Percentiles rank a stretch among this genome's conserved stretches.
These are phyloP conservation scores for Lumnitzera littorea DNA, from an alignment of 345 rosid species.

Conservation along the genomic window DNA sequence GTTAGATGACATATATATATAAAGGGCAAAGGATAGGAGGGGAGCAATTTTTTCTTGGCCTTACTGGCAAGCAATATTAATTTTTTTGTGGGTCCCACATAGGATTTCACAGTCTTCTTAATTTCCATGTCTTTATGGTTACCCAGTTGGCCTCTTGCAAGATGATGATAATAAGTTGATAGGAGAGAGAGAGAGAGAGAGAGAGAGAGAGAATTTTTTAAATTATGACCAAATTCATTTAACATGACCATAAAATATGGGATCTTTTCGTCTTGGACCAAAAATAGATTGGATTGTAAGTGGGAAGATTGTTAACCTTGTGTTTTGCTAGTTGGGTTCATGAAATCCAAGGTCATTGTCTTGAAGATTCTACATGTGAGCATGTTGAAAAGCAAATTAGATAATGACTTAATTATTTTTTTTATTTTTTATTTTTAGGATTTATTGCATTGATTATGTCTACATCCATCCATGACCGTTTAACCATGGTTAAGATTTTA, in stretches of 20 bases:
- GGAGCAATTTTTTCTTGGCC: slow-evolving; percentile 24
- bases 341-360: slow-evolving; percentile 40
- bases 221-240: slow-evolving; percentile 26
- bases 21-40: slow-evolving; percentile 5
- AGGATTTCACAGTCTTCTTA: slow-evolving; percentile 10
- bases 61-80: slow-evolving; percentile 56
- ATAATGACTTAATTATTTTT: background rate
- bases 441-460: background rate
- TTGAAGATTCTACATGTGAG: slow-evolving; percentile 60
- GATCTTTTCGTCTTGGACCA: background rate
- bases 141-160: slow-evolving; percentile 36
- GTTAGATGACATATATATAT: slow-evolving; percentile 14
- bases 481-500: too few relatives aligned
- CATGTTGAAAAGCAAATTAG: slow-evolving; percentile 22
- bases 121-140: slow-evolving; percentile 8
- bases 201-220: slow-evolving; percentile 10
- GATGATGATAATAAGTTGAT: slow-evolving; percentile 16
- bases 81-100: slow-evolving; percentile 38
- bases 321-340: slow-evolving; percentile 18
- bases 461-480: too few relatives aligned
- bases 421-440: background rate
- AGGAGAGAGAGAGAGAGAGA: slow-evolving; percentile 6
- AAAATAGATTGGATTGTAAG: background rate
- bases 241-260: slow-evolving; percentile 25
- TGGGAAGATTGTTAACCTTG: slow-evolving; percentile 1